These are phyloP conservation scores for Truncatella angustata DNA, from an alignment of 2,329 filamentous ascomycete species.

Conservation along the genomic window DNA sequence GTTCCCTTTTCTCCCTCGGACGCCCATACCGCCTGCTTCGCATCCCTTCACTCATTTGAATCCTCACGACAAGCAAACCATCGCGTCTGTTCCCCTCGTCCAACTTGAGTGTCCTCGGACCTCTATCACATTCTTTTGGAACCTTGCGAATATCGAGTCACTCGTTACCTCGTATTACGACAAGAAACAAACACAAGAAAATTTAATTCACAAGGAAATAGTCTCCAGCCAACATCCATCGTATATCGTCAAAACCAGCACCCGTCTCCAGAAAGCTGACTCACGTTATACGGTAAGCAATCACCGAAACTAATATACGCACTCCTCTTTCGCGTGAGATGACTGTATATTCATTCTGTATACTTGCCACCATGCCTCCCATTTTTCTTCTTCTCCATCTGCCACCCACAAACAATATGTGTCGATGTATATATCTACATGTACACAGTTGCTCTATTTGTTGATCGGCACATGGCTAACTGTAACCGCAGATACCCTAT, in stretches of 20 bases:
- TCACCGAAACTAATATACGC: neutral
- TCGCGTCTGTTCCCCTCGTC: constrained; percentile 9
- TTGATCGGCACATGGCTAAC: too few species aligned
- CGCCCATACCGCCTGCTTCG: constrained; percentile 4
- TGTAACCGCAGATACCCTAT: too few species aligned
- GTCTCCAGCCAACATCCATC: neutral
- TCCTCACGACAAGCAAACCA: constrained; percentile 8
- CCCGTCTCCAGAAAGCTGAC: neutral
- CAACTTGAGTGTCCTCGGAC: constrained; percentile 15
- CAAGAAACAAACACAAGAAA: neutral
- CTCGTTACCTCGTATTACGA: neutral
- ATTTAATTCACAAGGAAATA: too few species aligned
- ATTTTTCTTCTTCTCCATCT: too few species aligned
- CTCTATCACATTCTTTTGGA: constrained; percentile 18
- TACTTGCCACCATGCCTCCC: too few species aligned
- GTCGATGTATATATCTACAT: too few species aligned
- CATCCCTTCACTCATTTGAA: constrained; percentile 3
- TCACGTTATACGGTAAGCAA: constrained; percentile 6
- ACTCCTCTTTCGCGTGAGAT: neutral
- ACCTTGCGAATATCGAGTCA: constrained; percentile 6
- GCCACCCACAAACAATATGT: too few species aligned
- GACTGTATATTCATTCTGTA: neutral
- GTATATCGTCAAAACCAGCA: neutral
- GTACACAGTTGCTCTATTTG: too few species aligned
- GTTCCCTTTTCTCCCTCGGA: constrained; percentile 10